Conservation (phyloP, 2,329 filamentous ascomycete genomes). For the Colletotrichum sp. region DNA sequence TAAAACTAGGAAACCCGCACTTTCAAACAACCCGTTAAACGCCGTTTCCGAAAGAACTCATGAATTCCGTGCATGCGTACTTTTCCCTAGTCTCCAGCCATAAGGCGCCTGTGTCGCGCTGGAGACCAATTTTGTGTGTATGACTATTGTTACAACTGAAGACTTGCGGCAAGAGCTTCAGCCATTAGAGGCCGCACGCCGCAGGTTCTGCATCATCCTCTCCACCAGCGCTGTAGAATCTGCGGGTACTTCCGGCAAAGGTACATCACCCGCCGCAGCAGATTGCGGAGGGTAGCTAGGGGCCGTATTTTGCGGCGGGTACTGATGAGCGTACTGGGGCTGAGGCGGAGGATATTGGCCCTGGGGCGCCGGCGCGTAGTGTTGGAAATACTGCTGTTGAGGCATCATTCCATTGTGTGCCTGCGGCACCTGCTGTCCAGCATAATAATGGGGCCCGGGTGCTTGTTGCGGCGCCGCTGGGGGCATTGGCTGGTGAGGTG, state of each 20-base stretch:
- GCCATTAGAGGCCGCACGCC: slow-evolving; percentile 35
- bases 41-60: neutral
- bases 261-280: slow-evolving; percentile 23
- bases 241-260: slow-evolving; percentile 45
- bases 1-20: neutral
- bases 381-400: slow-evolving; percentile 3
- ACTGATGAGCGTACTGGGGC: neutral
- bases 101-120: neutral
- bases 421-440: neutral
- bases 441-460: neutral
- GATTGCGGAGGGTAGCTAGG: neutral
- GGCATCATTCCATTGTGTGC: neutral
- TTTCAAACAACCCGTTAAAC: neutral
- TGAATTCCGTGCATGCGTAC: neutral
- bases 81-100: neutral
- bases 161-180: neutral
- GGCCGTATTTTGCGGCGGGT: neutral
- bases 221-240: slow-evolving; percentile 57
- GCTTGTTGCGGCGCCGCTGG: neutral
- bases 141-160: neutral
- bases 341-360: slow-evolving; percentile 12
- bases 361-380: neutral
- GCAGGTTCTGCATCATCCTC: slow-evolving; percentile 57
- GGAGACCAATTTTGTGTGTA: neutral
- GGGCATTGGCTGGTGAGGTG: neutral